Evolutionary conservation across 306 rosid species (phyloP).

Genomic region (Spatholobus suberectus): DNA sequence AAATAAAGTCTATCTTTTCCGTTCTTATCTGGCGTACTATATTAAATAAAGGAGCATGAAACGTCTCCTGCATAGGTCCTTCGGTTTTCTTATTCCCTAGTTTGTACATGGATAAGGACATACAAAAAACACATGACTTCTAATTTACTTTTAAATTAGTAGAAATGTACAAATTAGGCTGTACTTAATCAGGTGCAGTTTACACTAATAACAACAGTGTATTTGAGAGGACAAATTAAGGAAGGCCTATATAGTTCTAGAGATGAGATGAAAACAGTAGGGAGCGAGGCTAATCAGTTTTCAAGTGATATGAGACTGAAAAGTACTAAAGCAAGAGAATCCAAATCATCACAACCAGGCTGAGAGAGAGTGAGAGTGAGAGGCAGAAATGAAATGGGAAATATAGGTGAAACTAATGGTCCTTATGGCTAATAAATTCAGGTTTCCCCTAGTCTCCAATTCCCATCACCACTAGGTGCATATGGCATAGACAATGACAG

Average conservation of each 20-base stretch:
- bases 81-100: neutral
- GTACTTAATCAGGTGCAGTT: too few relatives aligned
- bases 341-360: slow-evolving; percentile 50
- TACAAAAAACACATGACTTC: neutral
- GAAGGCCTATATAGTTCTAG: slow-evolving; percentile 9
- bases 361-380: slow-evolving; percentile 40
- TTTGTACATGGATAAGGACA: neutral
- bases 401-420: slow-evolving; percentile 33
- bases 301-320: slow-evolving; percentile 46
- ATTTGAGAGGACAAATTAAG: slow-evolving; percentile 29
- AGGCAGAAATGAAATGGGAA: slow-evolving; percentile 40
- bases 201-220: neutral
- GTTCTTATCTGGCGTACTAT: too few relatives aligned
- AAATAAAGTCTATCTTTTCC: too few relatives aligned
- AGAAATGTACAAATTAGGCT: neutral
- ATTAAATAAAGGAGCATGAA: neutral
- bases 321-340: slow-evolving; percentile 51
- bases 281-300: slow-evolving; percentile 15
- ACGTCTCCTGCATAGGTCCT: neutral
- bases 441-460: slow-evolving; percentile 61
- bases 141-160: neutral
- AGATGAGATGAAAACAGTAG: slow-evolving; percentile 16
- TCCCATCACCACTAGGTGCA: slow-evolving; percentile 53
- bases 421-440: slow-evolving; percentile 65
- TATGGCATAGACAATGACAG: slow-evolving; percentile 81